Conservation (phyloP, 768 basidiomycete genomes). For the Mycena filopes region DNA sequence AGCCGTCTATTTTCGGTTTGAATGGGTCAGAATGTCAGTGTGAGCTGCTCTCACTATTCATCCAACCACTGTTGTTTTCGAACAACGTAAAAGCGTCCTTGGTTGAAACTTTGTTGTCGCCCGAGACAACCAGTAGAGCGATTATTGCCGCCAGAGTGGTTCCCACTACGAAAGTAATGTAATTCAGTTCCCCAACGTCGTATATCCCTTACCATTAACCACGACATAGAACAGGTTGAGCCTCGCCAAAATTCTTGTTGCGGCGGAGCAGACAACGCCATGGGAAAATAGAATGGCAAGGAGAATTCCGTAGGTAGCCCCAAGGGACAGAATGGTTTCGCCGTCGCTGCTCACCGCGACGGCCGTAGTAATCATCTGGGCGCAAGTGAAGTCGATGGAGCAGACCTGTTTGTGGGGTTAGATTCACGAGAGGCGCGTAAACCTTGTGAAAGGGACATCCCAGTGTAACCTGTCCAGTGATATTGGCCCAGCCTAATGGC, state of each 20-base stretch:
- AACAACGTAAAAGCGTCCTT: conserved; percentile 74
- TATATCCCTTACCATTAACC: conserved; percentile 61
- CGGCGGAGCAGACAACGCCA: conserved; percentile 77
- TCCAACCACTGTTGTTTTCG: conserved; percentile 80
- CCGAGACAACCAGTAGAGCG: conserved; percentile 65
- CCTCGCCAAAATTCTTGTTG: conserved; percentile 70
- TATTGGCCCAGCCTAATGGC: too few species aligned
- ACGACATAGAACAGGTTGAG: conserved; percentile 78
- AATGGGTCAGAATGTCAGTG: neutral
- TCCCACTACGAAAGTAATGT: conserved; percentile 55
- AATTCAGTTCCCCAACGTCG: neutral
- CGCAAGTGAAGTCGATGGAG: conserved; percentile 81
- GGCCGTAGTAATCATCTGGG: conserved; percentile 82
- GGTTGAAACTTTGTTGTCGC: conserved; percentile 69
- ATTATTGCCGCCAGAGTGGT: conserved; percentile 73
- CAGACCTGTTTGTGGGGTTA: conserved; percentile 52
- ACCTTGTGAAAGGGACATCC: neutral
- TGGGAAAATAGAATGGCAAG: conserved; percentile 73
- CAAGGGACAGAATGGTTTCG: conserved; percentile 58
- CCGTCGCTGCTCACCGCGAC: conserved; percentile 71
- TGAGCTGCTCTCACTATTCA: conserved; percentile 54
- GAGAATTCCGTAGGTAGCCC: conserved; percentile 75
- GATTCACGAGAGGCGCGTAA: too few species aligned
- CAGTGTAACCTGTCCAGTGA: conserved; percentile 17
- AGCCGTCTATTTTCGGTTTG: conserved; percentile 59